A percentile compares a stretch with the other conserved stretches of the same genome.
These are phyloP conservation scores for Erythrobasidium yunnanense DNA, from an alignment of 768 basidiomycete species.

Conservation along the genomic window DNA sequence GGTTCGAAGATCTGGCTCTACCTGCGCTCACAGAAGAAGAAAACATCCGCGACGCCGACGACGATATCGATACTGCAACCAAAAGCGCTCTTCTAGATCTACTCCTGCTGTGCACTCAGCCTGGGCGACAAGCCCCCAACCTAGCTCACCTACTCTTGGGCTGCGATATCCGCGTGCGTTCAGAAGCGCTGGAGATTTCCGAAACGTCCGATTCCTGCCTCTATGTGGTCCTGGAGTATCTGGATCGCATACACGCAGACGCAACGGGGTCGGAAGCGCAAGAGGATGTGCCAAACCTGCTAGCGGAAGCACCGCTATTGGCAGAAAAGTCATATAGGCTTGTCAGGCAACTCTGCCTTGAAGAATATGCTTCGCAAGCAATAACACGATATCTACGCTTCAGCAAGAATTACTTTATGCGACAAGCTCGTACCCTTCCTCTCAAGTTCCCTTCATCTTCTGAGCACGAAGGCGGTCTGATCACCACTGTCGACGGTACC, in stretches of 20 bases:
- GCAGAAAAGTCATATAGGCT: constrained; percentile 78
- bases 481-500: constrained; percentile 63
- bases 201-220: constrained; percentile 51
- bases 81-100: constrained; percentile 68
- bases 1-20: constrained; percentile 50
- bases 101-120: constrained; percentile 63
- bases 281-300: constrained; percentile 42
- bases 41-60: not conserved
- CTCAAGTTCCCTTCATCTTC: constrained; percentile 49
- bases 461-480: constrained; percentile 48
- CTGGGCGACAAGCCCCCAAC: constrained; percentile 59
- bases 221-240: constrained; percentile 66
- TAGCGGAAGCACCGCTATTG: constrained; percentile 50
- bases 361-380: constrained; percentile 67
- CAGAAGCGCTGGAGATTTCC: constrained; percentile 37
- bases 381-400: constrained; percentile 77
- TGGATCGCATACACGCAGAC: constrained; percentile 46
- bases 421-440: constrained; percentile 69
- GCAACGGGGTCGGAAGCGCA: constrained; percentile 46
- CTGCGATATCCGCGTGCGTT: constrained; percentile 18
- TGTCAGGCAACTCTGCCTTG: constrained; percentile 74
- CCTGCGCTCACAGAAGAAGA: not conserved
- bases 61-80: constrained; percentile 52
- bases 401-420: constrained; percentile 74
- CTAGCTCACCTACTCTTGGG: constrained; percentile 58